Evolutionary conservation across 441 rosid species (phyloP).

Genomic region (Croton setiger): DNA sequence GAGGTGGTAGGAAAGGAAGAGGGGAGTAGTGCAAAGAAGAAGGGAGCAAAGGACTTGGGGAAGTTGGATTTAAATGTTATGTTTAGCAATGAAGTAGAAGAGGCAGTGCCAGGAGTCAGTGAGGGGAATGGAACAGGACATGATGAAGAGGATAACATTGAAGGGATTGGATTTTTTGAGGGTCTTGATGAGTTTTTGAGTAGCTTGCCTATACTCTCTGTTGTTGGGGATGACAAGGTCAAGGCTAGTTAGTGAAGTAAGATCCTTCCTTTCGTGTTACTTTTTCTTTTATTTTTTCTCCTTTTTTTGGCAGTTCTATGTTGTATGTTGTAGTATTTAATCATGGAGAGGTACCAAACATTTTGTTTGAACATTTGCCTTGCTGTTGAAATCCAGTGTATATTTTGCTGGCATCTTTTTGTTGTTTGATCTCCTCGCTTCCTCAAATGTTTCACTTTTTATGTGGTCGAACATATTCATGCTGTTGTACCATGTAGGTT

Average conservation of each 20-base stretch:
- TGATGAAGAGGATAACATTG: slow-evolving; percentile 70
- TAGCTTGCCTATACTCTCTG: slow-evolving; percentile 87
- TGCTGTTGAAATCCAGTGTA: slow-evolving; percentile 34
- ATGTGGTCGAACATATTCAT: background rate
- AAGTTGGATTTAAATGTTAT: slow-evolving; percentile 96
- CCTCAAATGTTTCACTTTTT: slow-evolving; percentile 10
- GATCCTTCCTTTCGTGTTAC: slow-evolving; percentile 27
- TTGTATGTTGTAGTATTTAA: slow-evolving; percentile 35
- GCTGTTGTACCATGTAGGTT: slow-evolving; percentile 5
- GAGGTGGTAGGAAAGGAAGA: slow-evolving; percentile 27
- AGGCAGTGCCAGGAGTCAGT: slow-evolving; percentile 40
- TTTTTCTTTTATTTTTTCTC: slow-evolving; percentile 22
- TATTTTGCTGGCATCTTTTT: slow-evolving; percentile 29
- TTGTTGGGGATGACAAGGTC: slow-evolving; percentile 77
- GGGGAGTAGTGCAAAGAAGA: slow-evolving; percentile 45
- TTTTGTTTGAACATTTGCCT: slow-evolving; percentile 26
- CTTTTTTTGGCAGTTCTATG: slow-evolving; percentile 29
- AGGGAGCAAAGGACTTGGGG: slow-evolving; percentile 60
- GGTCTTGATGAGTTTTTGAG: slow-evolving; percentile 96
- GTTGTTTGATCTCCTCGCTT: slow-evolving; percentile 3
- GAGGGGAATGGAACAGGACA: slow-evolving; percentile 44
- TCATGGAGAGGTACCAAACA: slow-evolving; percentile 28
- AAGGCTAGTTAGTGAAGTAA: slow-evolving; percentile 67
- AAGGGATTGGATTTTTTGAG: slow-evolving; percentile 81
- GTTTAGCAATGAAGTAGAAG: slow-evolving; percentile 90